Evolutionary conservation across 1,284 basidiomycete species (phyloP), one percentile per base, ranked within the genome.

Genomic region (Cutaneotrichosporon cutaneum): DNA sequence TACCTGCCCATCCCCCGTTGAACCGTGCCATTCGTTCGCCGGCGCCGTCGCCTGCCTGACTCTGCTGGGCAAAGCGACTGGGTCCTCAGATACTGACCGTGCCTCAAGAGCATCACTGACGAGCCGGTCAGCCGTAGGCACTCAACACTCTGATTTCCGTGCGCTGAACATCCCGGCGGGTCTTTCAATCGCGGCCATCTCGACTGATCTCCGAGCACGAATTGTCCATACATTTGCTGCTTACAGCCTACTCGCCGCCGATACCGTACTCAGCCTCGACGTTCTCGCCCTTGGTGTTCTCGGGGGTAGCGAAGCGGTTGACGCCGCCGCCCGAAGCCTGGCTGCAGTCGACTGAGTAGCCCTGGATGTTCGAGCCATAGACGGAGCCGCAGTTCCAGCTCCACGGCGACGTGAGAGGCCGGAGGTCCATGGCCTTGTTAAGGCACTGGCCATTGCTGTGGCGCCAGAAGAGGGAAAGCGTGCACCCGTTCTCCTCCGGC

Each of bases 301-400:
- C 13, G 2, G 35, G 35, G 11, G 44, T n/a, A 8, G 44, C 44
- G 10, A 18, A 4, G 24, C 47, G 47, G 47, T 27, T 48, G 9
- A 16, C 13, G 24, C 47, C 47, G 44, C 9, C 26, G 24, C 14
- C 33, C 33, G 30, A 30, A 3, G 51, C 18, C 18, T 42, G 22
- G 35, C 22, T 36, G 14, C 52, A 54, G 35, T 54, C 52, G 4
- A 54, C 52, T 2, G 22, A 7, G 22, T n/a, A 35, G 13, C 52
- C 52, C 35, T 54, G 11, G 35, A 54, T 54, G 5, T 39, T 21
- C 13, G 14, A 8, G 22, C 52, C 52, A 10, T 13, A 22, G 13
- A 54, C 52, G 13, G 21, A 16, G 22, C 52, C 52, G 22, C 52
- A 54, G 14, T 11, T 36, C 52, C 52, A 54, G 22, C 35, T 18